A percentile compares a stretch with the other conserved stretches of the same genome.
Conservation (phyloP, 177 flowering plant genomes). For the Telopea speciosissima region DNA sequence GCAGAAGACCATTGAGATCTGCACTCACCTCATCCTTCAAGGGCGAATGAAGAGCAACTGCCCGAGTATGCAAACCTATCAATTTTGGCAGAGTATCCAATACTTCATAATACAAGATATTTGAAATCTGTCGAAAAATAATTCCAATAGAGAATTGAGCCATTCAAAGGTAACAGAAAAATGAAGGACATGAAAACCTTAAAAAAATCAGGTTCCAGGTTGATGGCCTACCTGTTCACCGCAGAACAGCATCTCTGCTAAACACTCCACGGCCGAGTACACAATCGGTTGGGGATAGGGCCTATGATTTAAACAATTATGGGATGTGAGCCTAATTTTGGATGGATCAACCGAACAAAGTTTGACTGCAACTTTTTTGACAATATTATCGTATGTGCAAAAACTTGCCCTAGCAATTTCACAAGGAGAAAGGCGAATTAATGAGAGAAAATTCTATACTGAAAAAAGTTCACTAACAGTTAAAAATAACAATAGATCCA, state of each 20-base stretch:
- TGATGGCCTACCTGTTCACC: conserved; percentile 57
- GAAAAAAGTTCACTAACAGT: background rate
- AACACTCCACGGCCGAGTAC: conserved; percentile 61
- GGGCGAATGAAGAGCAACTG: conserved; percentile 62
- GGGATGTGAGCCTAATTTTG: conserved; percentile 77
- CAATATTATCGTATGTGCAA: conserved; percentile 70
- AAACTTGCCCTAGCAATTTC: conserved; percentile 45
- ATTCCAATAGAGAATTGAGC: background rate
- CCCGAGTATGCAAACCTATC: conserved; percentile 61
- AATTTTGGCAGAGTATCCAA: conserved; percentile 72
- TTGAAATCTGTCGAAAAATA: conserved; percentile 39
- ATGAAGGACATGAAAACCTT: conserved; percentile 3
- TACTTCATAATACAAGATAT: conserved; percentile 75
- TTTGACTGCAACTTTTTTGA: conserved; percentile 60
- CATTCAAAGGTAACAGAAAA: no score
- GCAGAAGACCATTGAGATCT: background rate
- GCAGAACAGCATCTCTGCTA: conserved; percentile 68
- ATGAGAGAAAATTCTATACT: background rate
- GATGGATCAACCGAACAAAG: conserved; percentile 71
- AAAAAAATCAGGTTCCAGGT: background rate
- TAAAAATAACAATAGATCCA: background rate
- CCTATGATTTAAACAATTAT: conserved; percentile 74
- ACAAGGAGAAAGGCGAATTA: background rate
- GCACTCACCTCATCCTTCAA: conserved; percentile 65
- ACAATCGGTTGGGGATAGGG: conserved; percentile 72